Evolutionary conservation across 2,329 filamentous ascomycete species (phyloP).

Genomic region (Daldinia sp.): DNA sequence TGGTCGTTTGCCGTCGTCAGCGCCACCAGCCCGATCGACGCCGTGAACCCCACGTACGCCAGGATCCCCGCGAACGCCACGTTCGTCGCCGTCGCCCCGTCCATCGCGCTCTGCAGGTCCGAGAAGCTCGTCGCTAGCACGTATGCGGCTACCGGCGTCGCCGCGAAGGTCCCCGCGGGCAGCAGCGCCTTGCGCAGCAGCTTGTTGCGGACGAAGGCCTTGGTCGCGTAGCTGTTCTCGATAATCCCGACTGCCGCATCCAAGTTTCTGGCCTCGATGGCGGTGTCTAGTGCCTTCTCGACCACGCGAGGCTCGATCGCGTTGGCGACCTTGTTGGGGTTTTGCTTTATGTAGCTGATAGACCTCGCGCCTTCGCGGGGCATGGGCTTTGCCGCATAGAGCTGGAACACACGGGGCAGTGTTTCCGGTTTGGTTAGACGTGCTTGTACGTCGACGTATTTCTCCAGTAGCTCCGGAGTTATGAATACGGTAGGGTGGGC

Average conservation of each 20-base stretch:
- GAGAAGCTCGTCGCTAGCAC: conserved; percentile 73
- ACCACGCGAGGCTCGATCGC: conserved; percentile 78
- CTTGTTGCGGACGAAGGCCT: conserved; percentile 73
- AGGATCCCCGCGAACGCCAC: conserved; percentile 83
- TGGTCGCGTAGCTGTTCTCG: conserved; percentile 71
- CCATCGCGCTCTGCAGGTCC: conserved; percentile 77
- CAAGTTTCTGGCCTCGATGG: conserved; percentile 81
- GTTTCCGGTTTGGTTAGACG: conserved; percentile 76
- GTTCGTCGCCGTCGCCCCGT: conserved; percentile 74
- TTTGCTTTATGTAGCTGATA: conserved; percentile 67
- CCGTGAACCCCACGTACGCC: conserved; percentile 83
- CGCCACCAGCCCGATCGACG: conserved; percentile 83
- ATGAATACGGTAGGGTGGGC: conserved; percentile 82
- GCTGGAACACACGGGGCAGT: conserved; percentile 79
- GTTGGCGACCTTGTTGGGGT: conserved; percentile 72
- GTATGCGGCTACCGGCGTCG: conserved; percentile 74
- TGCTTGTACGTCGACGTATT: conserved; percentile 80
- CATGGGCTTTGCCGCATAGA: conserved; percentile 85
- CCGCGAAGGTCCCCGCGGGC: conserved; percentile 63
- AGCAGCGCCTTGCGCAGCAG: conserved; percentile 69
- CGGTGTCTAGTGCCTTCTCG: conserved; percentile 77
- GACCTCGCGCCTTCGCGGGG: conserved; percentile 68
- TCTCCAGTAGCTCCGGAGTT: conserved; percentile 72
- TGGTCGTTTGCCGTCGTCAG: conserved; percentile 91
- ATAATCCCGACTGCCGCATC: conserved; percentile 79